Base-by-base conservation (phyloP, 2,329 filamentous ascomycete genomes). In the Aspergillus ibericus region DNA sequence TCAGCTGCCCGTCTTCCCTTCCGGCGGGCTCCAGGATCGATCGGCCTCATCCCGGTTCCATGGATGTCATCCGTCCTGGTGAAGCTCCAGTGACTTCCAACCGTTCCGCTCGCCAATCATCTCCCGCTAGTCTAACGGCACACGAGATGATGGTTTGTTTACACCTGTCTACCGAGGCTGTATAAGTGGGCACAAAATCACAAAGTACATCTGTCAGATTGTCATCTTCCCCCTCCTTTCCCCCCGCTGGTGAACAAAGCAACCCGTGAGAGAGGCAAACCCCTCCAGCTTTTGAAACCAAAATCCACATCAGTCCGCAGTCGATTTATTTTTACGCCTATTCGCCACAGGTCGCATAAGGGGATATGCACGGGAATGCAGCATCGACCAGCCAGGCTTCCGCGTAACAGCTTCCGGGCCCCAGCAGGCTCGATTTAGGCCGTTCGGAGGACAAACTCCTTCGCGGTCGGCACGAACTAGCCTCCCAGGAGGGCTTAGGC, bases 381-480 rank as follows among this genome's bases (percentile, higher is more conserved):
- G 49, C 35, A 53, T 55, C 20, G 49, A 58, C 59, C 56, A 54
- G 51, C 55, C 52, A 52, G 56, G 42, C 52, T 44, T 59, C 55
- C 55, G 58, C 60, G 60, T 60, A 62, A 60, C 53, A 32, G 50
- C 27, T 54, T 49, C 60, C 60, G 55, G 38, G 59, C 60, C 38
- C 59, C 63, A 64, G 56, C 47, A 29, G 46, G 56, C 59, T 56
- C 54, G 62, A 52, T 56, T 44, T 61, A 20, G 58, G 40, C 35
- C 54, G 54, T 48, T 44, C 53, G 54, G 55, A 53, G 35, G 27
- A 40, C 50, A 38, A 38, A 53, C 50, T 35, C 50, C 50, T 53
- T 48, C 44, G 44, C 16, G 44, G 44, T 48, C 44, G 25, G 44
- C 44, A 44, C 51, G 32, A 53, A 53, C 51, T 53, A 53, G 32